Percentiles rank a stretch among this genome's conserved stretches.
Evolutionary conservation across 768 basidiomycete genomes (phyloP).

Genomic region (Candolleomyces eurysporus): DNA sequence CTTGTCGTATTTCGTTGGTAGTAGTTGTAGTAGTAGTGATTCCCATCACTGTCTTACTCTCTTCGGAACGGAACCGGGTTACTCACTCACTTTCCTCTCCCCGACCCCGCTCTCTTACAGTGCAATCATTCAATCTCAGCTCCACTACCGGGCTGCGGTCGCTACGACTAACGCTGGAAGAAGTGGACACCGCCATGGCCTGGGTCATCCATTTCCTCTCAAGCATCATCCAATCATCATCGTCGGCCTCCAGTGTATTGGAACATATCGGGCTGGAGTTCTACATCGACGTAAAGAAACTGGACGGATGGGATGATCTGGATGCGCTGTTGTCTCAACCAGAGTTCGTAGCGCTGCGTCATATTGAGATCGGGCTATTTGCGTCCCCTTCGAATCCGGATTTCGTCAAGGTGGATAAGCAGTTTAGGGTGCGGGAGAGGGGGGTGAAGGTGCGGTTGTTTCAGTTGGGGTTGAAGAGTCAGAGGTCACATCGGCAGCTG

Average conservation of each 20-base stretch:
- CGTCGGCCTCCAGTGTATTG: background rate
- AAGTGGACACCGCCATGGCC: conserved; percentile 31
- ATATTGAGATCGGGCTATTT: conserved; percentile 43
- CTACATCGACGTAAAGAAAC: conserved; percentile 36
- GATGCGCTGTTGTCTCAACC: conserved; percentile 32
- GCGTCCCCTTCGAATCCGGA: conserved; percentile 31
- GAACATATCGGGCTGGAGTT: conserved; percentile 35
- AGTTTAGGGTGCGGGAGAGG: conserved; percentile 24
- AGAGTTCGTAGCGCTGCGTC: conserved; percentile 24
- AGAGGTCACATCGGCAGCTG: conserved; percentile 34
- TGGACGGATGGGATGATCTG: conserved; percentile 32
- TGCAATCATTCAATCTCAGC: conserved; percentile 34
- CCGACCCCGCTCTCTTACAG: conserved; percentile 16
- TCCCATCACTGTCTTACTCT: background rate
- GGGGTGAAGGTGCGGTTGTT: conserved; percentile 35
- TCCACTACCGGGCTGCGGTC: conserved; percentile 34
- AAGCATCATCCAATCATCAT: conserved; percentile 18
- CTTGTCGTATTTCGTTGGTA: background rate
- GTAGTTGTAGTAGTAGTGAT: too few species aligned
- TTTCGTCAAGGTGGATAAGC: conserved; percentile 30
- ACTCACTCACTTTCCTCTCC: conserved; percentile 9
- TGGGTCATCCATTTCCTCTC: conserved; percentile 36
- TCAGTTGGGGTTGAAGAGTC: conserved; percentile 39
- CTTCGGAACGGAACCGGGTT: background rate
- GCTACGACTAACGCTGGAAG: conserved; percentile 40